Conservation (phyloP, 2,329 filamentous ascomycete species). For the Apiospora pterosperma region DNA sequence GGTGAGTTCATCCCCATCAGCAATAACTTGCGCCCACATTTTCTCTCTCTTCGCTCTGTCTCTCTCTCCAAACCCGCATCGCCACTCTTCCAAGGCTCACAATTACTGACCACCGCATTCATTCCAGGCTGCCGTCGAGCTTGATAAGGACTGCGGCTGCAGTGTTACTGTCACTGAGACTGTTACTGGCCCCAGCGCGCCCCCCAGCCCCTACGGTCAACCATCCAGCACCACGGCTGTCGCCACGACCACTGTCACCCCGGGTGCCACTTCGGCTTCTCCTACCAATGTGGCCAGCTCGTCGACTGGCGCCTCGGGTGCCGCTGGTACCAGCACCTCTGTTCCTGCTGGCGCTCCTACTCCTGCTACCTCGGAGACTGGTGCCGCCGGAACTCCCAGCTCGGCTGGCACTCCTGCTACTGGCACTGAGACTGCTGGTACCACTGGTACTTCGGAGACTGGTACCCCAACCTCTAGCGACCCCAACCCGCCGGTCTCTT, state of each 20-base stretch:
- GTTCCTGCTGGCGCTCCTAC: conserved; percentile 5
- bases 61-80: background rate
- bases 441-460: conserved; percentile 3
- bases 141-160: conserved; percentile 16
- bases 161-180: conserved; percentile 18
- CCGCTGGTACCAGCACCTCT: too few relatives aligned
- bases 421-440: conserved; percentile 1
- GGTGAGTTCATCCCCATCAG: conserved; percentile 16
- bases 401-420: background rate
- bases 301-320: conserved; percentile 2
- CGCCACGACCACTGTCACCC: background rate
- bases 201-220: conserved; percentile 1
- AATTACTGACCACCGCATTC: background rate
- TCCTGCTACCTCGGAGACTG: conserved; percentile 4
- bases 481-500: conserved; percentile 8
- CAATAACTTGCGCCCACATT: background rate
- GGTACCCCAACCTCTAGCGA: conserved; percentile 6
- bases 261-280: background rate
- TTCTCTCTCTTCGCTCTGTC: background rate
- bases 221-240: background rate
- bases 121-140: background rate
- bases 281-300: background rate
- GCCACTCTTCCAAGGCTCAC: background rate
- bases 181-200: conserved; percentile 13
- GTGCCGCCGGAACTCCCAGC: background rate